A percentile compares a stretch with the other conserved stretches of the same genome.
These are phyloP conservation scores for Diaporthe eres DNA, from an alignment of 2,329 filamentous ascomycete genomes.

Conservation along the genomic window DNA sequence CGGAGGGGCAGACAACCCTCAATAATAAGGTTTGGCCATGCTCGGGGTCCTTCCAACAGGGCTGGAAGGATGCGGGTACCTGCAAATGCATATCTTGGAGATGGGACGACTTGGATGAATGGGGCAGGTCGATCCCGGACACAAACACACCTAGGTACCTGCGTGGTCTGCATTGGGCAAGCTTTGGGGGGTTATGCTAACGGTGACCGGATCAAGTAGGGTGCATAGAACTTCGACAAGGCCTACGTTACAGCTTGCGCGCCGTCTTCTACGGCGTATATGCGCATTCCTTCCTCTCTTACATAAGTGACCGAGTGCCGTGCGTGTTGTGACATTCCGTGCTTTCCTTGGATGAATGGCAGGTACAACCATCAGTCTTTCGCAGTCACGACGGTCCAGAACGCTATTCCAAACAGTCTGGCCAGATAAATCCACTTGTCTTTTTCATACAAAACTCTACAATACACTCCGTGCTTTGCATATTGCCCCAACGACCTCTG, in stretches of 20 bases:
- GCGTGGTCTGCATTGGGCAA: background rate
- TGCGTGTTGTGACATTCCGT: background rate
- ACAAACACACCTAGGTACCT: background rate
- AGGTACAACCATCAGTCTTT: background rate
- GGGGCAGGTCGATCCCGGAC: conserved; percentile 16
- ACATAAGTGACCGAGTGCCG: background rate
- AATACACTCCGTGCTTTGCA: background rate
- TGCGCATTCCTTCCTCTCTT: background rate
- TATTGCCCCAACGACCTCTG: background rate
- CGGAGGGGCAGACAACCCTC: background rate
- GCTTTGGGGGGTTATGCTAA: background rate
- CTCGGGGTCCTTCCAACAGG: background rate
- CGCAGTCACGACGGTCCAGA: background rate
- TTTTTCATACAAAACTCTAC: background rate
- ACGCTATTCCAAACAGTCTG: background rate
- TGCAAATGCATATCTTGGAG: conserved; percentile 26
- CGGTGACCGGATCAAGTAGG: background rate
- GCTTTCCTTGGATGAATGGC: background rate
- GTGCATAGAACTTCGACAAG: background rate
- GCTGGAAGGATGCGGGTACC: conserved; percentile 31
- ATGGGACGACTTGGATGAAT: conserved; percentile 23
- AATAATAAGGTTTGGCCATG: conserved; percentile 34
- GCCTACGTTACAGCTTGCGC: background rate
- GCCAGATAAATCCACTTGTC: background rate
- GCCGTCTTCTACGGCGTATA: background rate